Conservation (phyloP, 2,329 filamentous ascomycete species). For the Pseudophaeomoniella oleicola region DNA sequence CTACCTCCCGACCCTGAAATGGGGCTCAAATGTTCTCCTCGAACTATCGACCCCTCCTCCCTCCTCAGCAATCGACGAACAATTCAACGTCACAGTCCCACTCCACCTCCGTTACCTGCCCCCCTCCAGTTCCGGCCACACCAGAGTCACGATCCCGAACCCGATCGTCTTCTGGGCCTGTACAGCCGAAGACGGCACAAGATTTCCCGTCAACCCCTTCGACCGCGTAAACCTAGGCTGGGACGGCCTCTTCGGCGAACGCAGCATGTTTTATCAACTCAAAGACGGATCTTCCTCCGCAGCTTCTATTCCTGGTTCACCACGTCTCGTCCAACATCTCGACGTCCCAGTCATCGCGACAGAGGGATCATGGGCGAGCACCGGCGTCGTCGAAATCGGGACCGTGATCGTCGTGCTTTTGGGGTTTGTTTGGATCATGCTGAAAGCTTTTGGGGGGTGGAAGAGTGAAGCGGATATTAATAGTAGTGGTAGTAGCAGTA, state of each 20-base stretch:
- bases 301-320: constrained; percentile 6
- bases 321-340: background rate
- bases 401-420: constrained; percentile 45
- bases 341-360: background rate
- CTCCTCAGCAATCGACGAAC: constrained; percentile 6
- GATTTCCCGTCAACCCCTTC: constrained; percentile 68
- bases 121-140: constrained; percentile 42
- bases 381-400: constrained; percentile 34
- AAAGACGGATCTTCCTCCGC: constrained; percentile 35
- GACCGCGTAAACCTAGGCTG: constrained; percentile 75
- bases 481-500: too few relatives aligned
- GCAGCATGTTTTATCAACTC: constrained; percentile 74
- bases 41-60: constrained; percentile 47
- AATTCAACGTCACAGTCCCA: constrained; percentile 42
- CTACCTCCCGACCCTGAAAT: constrained; percentile 52
- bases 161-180: constrained; percentile 89
- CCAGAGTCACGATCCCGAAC: constrained; percentile 52
- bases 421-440: constrained; percentile 56
- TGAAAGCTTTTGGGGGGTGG: background rate
- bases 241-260: constrained; percentile 60
- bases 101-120: constrained; percentile 73
- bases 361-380: constrained; percentile 11
- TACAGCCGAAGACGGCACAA: constrained; percentile 37
- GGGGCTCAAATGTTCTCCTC: constrained; percentile 68
- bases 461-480: too few relatives aligned